Conservation (phyloP, 2,329 filamentous ascomycete genomes). For the Colletotrichum camelliae region DNA sequence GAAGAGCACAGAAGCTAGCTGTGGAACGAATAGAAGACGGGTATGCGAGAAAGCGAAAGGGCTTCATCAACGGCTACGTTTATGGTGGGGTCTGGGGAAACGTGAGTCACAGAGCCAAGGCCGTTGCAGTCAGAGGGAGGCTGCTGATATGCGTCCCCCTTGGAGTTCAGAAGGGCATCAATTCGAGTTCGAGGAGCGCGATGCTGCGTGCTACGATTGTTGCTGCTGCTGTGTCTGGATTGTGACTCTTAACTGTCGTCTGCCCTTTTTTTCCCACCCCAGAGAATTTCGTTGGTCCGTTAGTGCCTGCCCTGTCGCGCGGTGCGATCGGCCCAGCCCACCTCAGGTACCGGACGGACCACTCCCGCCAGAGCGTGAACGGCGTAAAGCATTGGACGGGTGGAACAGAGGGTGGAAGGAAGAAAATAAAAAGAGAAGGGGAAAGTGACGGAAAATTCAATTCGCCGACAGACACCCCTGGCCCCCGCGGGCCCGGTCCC, state of each 20-base stretch:
- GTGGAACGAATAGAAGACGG: conserved; percentile 23
- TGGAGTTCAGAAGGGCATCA: not conserved
- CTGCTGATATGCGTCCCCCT: not conserved
- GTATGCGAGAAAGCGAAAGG: conserved; percentile 18
- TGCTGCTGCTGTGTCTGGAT: not conserved
- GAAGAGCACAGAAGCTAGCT: conserved; percentile 24
- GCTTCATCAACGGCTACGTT: conserved; percentile 19
- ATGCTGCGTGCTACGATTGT: not conserved
- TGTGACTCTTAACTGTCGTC: conserved; percentile 1
- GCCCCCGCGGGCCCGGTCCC: not conserved
- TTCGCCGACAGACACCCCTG: conserved; percentile 5
- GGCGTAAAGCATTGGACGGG: not conserved
- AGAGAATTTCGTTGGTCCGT: not conserved
- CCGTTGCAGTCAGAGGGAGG: not conserved
- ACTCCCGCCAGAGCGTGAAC: not conserved
- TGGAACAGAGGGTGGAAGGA: not conserved
- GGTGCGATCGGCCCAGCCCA: conserved; percentile 10
- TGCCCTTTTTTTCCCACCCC: not conserved
- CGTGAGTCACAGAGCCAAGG: conserved; percentile 18
- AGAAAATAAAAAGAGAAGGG: not conserved
- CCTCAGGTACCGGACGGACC: not conserved
- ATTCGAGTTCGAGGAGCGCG: not conserved
- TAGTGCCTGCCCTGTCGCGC: not conserved
- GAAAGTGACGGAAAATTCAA: conserved; percentile 14
- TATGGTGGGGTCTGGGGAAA: conserved; percentile 16